These are phyloP conservation scores for Globisporangium lucens DNA, from an alignment of 352 stramenopile genomes.

Conservation along the genomic window DNA sequence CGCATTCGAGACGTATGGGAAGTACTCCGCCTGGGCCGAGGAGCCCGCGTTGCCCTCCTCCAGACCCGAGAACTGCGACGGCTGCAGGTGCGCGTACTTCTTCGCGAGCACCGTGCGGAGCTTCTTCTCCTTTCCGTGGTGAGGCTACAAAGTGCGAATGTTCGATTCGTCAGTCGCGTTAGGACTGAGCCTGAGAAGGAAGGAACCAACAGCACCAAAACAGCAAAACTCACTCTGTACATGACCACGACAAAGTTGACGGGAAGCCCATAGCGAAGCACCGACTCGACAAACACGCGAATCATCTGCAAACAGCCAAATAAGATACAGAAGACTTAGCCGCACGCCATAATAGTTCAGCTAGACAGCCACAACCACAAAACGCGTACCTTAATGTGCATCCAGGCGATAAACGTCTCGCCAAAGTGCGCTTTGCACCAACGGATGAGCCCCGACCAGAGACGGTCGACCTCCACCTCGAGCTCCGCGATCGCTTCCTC, in stretches of 20 bases:
- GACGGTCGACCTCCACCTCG: conserved; percentile 91
- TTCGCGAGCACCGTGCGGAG: conserved; percentile 71
- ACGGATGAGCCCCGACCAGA: conserved; percentile 92
- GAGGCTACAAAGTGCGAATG: conserved; percentile 39
- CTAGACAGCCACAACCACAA: neutral
- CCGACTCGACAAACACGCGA: conserved; percentile 96
- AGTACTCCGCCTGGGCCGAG: conserved; percentile 71
- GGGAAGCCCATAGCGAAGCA: conserved; percentile 96
- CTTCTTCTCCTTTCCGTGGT: conserved; percentile 83
- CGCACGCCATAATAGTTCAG: too few species aligned
- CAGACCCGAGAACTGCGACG: conserved; percentile 74
- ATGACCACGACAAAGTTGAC: conserved; percentile 93
- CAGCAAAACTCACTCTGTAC: conserved; percentile 55
- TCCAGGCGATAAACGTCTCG: conserved; percentile 97
- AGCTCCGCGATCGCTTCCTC: conserved; percentile 84
- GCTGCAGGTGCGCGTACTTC: conserved; percentile 85
- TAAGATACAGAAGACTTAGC: neutral
- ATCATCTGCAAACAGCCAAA: conserved; percentile 57
- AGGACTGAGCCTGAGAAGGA: neutral
- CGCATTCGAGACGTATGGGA: conserved; percentile 77
- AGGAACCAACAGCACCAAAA: neutral
- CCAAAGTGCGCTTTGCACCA: conserved; percentile 99
- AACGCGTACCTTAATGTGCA: conserved; percentile 94
- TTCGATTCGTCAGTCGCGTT: neutral
- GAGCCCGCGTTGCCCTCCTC: conserved; percentile 59